Base-by-base conservation (phyloP, 2,329 filamentous ascomycete genomes). In the Colletotrichum sidae region DNA sequence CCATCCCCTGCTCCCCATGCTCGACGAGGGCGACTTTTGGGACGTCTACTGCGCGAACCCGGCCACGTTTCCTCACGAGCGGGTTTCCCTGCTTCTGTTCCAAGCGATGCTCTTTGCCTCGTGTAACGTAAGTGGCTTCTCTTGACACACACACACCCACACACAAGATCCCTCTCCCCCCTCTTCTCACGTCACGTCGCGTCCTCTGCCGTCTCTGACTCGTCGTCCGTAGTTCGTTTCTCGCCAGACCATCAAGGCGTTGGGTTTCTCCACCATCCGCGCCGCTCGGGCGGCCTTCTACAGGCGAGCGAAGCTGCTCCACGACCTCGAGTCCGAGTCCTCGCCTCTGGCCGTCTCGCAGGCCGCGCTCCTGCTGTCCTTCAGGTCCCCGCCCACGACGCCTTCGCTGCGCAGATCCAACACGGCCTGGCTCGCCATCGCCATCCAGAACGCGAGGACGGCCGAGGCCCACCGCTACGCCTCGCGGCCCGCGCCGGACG, bases 371-470 rank as follows among this genome's bases (percentile, higher is more conserved):
- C 75, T 83, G 10, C 77, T 83, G 33, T 79, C 79, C 15, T 81
- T 78, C 67, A 82, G 79, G 80, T 78, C 78, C 0, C 73, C 75
- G 25, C 70, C 58, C 17, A 65, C 56, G 5, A 72, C 70, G 6
- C 74, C 74, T 12, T 75, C 74, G 5, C 44, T 68, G 11, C 72
- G 74, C 34, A 78, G 79, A 44, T 74, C 78, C 5, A 84, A 84
- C 65, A 81, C 81, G 6, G 78, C 78, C 5, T 86, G 84, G 84
- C 77, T 86, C 2, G 77, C 78, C 25, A 77, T 79, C 42, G 81
- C 82, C 2, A 84, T 86, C 53, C 80, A 84, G 69, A 81, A 83
- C 58, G 83, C 84, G 1, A 81, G 80, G 63, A 76, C 77, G 15
- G 78, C 80, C 13, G 80, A 81, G 45, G 80, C 79, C 1, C 78